These are phyloP conservation scores for Chytriomyces sp. DNA, from an alignment of 192 early-diverging fungal genomes.

Conservation along the genomic window DNA sequence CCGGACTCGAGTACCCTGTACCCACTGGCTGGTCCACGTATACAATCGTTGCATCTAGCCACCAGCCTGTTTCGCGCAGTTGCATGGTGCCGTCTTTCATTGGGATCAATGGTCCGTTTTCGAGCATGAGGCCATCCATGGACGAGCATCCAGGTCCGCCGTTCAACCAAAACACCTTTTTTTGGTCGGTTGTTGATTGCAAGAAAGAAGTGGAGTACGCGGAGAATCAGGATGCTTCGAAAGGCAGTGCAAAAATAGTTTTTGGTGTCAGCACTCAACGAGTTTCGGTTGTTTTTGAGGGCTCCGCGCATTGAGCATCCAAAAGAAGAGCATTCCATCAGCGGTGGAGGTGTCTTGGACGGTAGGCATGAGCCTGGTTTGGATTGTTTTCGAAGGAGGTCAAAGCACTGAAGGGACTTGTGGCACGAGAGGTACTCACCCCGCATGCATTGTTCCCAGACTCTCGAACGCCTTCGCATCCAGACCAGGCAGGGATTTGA, in stretches of 20 bases:
- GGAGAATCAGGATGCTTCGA: not conserved
- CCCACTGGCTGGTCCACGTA: conserved; percentile 41
- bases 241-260: not conserved
- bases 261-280: not conserved
- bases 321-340: conserved; percentile 50
- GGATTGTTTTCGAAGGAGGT: too few species aligned
- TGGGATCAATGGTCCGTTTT: conserved; percentile 67
- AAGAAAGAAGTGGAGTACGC: not conserved
- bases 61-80: conserved; percentile 16
- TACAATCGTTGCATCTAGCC: conserved; percentile 21
- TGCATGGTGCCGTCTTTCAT: not conserved
- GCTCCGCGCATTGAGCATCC: conserved; percentile 41
- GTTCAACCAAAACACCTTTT: conserved; percentile 66
- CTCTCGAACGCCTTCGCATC: conserved; percentile 15
- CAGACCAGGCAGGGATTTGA: conserved; percentile 41
- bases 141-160: conserved; percentile 58
- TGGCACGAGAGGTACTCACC: conserved; percentile 24
- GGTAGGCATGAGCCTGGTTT: conserved; percentile 23
- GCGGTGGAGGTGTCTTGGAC: conserved; percentile 1
- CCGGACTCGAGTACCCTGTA: conserved; percentile 30
- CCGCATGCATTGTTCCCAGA: conserved; percentile 50
- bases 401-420: not conserved
- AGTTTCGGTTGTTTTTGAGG: conserved; percentile 20
- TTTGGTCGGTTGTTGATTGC: conserved; percentile 32
- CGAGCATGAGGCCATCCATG: conserved; percentile 40